These are phyloP conservation scores for Somion occarium DNA, from an alignment of 1,284 basidiomycete genomes.

Conservation along the genomic window DNA sequence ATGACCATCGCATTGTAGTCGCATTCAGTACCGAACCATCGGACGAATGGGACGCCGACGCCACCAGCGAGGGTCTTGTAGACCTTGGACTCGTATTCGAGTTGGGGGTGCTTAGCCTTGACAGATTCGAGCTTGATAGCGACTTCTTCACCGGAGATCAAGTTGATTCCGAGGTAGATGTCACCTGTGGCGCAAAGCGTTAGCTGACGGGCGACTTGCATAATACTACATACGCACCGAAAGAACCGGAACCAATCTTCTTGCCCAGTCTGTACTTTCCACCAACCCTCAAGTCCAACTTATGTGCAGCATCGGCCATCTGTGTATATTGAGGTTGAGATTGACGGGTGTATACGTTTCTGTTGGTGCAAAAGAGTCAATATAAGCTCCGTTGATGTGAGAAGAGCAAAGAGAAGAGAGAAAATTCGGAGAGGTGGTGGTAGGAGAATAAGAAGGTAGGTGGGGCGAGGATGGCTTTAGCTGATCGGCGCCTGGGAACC, in stretches of 20 bases:
- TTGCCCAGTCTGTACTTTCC: constrained; percentile 99
- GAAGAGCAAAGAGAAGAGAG: constrained; percentile 11
- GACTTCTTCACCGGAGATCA: constrained; percentile 99
- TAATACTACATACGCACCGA: constrained; percentile 58
- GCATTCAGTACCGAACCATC: constrained; percentile 98
- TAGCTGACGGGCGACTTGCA: not conserved
- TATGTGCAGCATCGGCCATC: constrained; percentile 73
- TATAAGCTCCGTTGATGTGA: constrained; percentile 9
- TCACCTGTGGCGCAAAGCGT: constrained; percentile 58
- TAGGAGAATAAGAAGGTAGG: constrained; percentile 12
- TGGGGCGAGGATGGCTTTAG: constrained; percentile 1
- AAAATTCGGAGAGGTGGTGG: constrained; percentile 15
- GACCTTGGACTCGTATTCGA: constrained; percentile 97
- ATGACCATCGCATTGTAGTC: constrained; percentile 99
- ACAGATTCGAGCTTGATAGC: constrained; percentile 99
- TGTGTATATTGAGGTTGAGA: constrained; percentile 1
- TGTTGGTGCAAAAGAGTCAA: constrained; percentile 9
- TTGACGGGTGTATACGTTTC: constrained; percentile 3
- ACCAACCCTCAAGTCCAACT: constrained; percentile 92
- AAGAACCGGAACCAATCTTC: constrained; percentile 99
- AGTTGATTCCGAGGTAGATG: constrained; percentile 99
- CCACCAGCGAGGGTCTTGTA: constrained; percentile 98
- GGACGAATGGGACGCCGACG: constrained; percentile 96
- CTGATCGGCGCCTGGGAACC: constrained; percentile 6
- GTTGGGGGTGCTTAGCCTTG: constrained; percentile 99